Evolutionary conservation across 108 stramenopile genomes (phyloP).

Genomic region (Mediolabrus comicus): DNA sequence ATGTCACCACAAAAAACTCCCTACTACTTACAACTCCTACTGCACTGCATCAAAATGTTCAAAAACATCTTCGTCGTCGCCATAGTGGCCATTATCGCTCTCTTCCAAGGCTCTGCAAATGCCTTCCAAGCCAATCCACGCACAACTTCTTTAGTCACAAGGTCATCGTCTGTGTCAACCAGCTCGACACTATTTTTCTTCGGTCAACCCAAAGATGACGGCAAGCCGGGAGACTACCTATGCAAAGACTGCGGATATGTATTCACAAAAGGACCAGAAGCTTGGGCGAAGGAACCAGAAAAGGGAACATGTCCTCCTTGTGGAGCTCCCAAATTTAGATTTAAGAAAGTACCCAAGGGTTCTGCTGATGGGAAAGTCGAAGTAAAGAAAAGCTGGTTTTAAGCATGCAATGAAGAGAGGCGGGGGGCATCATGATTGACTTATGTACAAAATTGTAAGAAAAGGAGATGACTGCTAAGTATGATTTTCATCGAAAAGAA

Average conservation of each 20-base stretch:
- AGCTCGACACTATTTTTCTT: conserved; percentile 42
- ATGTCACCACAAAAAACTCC: too few species aligned
- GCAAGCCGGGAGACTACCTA: conserved; percentile 76
- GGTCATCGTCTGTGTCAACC: background rate
- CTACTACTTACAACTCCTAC: too few species aligned
- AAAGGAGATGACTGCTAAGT: too few species aligned
- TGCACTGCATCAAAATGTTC: too few species aligned
- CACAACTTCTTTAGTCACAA: background rate
- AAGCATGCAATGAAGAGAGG: background rate
- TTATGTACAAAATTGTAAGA: background rate
- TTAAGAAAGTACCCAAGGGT: conserved; percentile 89
- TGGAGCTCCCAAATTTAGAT: conserved; percentile 74
- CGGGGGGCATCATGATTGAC: background rate
- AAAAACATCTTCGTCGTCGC: background rate
- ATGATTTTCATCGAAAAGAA: too few species aligned
- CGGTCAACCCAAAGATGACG: conserved; percentile 79
- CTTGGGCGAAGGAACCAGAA: conserved; percentile 68
- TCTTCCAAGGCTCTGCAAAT: conserved; percentile 1
- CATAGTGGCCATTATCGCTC: conserved; percentile 2
- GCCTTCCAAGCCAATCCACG: conserved; percentile 3
- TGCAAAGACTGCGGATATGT: conserved; percentile 86
- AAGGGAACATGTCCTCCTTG: conserved; percentile 77
- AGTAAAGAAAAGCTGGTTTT: conserved; percentile 78
- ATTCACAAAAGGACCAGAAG: conserved; percentile 85
- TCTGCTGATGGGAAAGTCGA: conserved; percentile 62